Evolutionary conservation across 495 filamentous ascomycete species (phyloP), one percentile per base, ranked within the genome.

Genomic region (Lasiosphaeria ovina): DNA sequence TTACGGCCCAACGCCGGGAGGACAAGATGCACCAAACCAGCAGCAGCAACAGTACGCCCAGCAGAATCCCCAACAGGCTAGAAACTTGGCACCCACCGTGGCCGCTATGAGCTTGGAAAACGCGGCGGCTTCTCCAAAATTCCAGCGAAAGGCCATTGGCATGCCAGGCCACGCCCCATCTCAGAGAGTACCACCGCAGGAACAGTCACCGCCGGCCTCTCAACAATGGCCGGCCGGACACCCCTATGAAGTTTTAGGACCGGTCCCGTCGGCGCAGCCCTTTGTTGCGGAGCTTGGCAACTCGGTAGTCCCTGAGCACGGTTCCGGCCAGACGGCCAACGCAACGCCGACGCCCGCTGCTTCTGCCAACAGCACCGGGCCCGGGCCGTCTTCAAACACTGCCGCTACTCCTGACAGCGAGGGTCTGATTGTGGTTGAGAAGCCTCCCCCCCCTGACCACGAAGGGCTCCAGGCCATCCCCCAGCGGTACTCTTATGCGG

Each of bases 41-140:
- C 63, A 60, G 57, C 16, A 66, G 33, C 66, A 66, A 16, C 69
- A 70, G 55, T 65, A 66, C 32, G 66, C 63, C 10, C 67, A 70
- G 48, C 68, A 63, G 58, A 53, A 51, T 17, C 1, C 51, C 5
- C 55, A 58, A 40, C 47, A 56, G 48, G 17, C 48, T 34, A 24
- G 24, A 24, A 38, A n/a, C 51, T 8, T 54, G 51, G 36, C 34
- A 6, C 32, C 55, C 17, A 32, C 55, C 55, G 35, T 58, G 55
- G 45, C 42, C 40, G 32, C 49, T 33, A 24, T 58, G 40, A 45
- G 45, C 44, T 7, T 58, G 8, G 17, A 17, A 14, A 8, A 50
- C 35, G 48, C 48, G 14, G 48, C 16, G 17, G 51, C 51, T 6
- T 10, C 51, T 16, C 51, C 36, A 12, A 35, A 34, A 54, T 31